Evolutionary conservation across 2,329 filamentous ascomycete species (phyloP), one percentile per base, ranked within the genome.

Genomic region (Byssochlamys sp.): DNA sequence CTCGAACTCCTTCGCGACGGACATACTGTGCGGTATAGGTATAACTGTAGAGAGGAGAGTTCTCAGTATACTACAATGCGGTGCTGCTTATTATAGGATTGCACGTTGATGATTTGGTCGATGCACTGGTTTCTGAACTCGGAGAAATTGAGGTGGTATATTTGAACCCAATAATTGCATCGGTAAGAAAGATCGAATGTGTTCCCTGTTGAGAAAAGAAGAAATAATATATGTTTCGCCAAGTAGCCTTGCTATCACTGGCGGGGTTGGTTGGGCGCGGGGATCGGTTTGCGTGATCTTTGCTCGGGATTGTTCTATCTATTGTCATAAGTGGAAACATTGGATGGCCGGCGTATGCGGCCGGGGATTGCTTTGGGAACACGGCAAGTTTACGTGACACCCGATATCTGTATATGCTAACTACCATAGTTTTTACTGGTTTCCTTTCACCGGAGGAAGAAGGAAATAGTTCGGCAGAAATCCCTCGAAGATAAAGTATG

Each of bases 1-100:
- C 56, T 81, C 75, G 25, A 87, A 69, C 58, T 84, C 82, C 60
- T 81, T 69, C 63, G 66, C 65, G 52, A 67, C 63, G 11, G 66
- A 67, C 68, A 69, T 70, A 24, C 14, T 61, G 50, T 25, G 5
- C 7, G 5, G 10, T 2, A 4, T 28, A 9, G 7, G 14, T 27
- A 28, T 12, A 51, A 10, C 27, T 27, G 5, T 50, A 24, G 4
- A 19, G 2, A 14, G 33, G 4, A 19, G 4, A 5, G 11, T 2
- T 51, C 12, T 51, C 7, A 27, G n/a, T 51, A 26, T 14, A 14
- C 10, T 14, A 14, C 1, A 27, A 28, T 45, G 35, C 9, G 39
- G n/a, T 9, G 7, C n/a, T 3, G 39, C 5, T 45, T 45, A 45
- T 31, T 31, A 31, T 31, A 9, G 7, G 39, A 19, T 45, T n/a